Base-by-base conservation (phyloP, 2,329 filamentous ascomycete genomes). In the Colletotrichum sp. region DNA sequence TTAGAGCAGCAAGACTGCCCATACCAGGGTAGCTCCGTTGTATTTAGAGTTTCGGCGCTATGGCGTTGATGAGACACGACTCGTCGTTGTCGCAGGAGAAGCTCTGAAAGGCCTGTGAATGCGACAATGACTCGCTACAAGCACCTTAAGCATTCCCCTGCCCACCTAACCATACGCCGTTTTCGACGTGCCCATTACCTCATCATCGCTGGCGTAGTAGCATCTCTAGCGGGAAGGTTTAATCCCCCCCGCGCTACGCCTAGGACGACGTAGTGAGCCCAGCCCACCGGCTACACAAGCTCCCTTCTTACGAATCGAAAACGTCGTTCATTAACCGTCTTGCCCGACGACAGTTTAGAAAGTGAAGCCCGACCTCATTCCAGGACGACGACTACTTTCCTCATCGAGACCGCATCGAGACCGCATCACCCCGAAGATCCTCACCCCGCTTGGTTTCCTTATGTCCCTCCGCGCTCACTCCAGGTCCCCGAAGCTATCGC, bases 21-120 rank as follows among this genome's bases (percentile, higher is more conserved):
- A n/a, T 0, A n/a, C 9, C 0, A n/a, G 3, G 9, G 38, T 0
- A 43, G 38, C 38, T 43, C 16, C n/a, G n/a, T n/a, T n/a, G n/a
- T n/a, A n/a, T 4, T 64, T 30, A 48, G 14, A 48, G 62, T 64
- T 64, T 48, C 34, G 21, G 61, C 61, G 61, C 61, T 43, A 24
- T 48, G 61, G 59, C 30, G 9, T 0, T 21, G 38, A 36, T 62
- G 59, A 62, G 59, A 64, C 61, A 43, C 34, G 13, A 28, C 21
- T 43, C 34, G 38, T 26, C 38, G 13, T n/a, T 64, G 21, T 63
- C 59, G 59, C 13, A 63, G 32, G 14, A 63, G 30, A 63, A 18
- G 5, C 18, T 21, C 59, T 63, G 14, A 9, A 36, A 10, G 21
- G 59, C 59, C 59, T 13, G 32, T 14, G 59, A 24, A 34, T 36